These are phyloP conservation scores for Paracoccidioides brasiliensis DNA, from an alignment of 2,329 filamentous ascomycete genomes.

Conservation along the genomic window DNA sequence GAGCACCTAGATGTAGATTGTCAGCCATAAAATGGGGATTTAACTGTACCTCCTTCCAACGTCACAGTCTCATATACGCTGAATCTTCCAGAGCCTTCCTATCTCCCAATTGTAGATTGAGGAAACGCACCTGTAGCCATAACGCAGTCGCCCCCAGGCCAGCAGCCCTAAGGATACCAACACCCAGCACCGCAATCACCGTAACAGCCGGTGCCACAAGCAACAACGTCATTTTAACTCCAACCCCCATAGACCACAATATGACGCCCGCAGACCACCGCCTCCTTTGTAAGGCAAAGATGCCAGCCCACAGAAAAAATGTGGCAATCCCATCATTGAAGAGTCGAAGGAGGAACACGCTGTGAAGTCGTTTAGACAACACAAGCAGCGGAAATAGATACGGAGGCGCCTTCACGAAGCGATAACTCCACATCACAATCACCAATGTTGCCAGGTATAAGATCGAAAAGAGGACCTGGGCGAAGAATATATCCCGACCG, in stretches of 20 bases:
- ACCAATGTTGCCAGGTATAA: constrained; percentile 66
- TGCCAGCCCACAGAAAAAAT: constrained; percentile 69
- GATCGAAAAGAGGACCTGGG: constrained; percentile 70
- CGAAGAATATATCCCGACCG: constrained; percentile 61
- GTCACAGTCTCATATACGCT: not conserved
- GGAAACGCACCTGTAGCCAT: constrained; percentile 56
- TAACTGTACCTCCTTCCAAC: not conserved
- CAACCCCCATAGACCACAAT: constrained; percentile 64
- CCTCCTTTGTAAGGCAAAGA: constrained; percentile 62
- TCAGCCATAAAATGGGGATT: constrained; percentile 1
- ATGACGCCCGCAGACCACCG: constrained; percentile 61
- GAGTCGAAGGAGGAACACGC: constrained; percentile 78
- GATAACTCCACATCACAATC: constrained; percentile 71
- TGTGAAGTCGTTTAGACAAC: constrained; percentile 83
- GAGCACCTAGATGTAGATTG: constrained; percentile 31
- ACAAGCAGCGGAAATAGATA: constrained; percentile 79
- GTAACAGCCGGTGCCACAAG: constrained; percentile 71
- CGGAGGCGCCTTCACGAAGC: constrained; percentile 44
- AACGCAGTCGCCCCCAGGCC: constrained; percentile 57
- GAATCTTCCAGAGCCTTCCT: not conserved
- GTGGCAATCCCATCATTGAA: constrained; percentile 94
- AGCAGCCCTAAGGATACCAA: constrained; percentile 53
- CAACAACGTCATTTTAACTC: constrained; percentile 90
- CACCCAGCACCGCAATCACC: constrained; percentile 58
- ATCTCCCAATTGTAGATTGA: constrained; percentile 2